Evolutionary conservation across 352 stramenopile species (phyloP).

Genomic region (Elongisporangium undulatum): DNA sequence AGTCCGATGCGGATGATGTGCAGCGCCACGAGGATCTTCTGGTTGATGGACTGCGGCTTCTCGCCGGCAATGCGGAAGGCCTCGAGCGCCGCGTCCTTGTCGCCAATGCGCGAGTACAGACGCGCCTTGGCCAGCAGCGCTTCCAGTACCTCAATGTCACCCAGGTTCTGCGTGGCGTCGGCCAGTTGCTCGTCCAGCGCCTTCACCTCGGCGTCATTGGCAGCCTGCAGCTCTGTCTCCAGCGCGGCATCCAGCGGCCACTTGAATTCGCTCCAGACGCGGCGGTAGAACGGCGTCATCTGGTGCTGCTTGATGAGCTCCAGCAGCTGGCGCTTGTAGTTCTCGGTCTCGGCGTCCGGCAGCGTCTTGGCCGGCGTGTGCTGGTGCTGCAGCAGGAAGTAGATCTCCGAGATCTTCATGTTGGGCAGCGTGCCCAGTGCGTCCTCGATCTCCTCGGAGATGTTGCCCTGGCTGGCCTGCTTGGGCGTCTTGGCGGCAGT

Average conservation of each 20-base stretch:
- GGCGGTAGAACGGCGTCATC: conserved; percentile 81
- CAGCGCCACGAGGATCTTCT: conserved; percentile 97
- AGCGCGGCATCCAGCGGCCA: conserved; percentile 61
- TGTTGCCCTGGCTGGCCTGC: conserved; percentile 74
- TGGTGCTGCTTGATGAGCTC: conserved; percentile 55
- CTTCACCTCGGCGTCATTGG: conserved; percentile 69
- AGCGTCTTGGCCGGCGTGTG: conserved; percentile 34
- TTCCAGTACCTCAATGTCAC: conserved; percentile 98
- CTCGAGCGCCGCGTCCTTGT: conserved; percentile 89
- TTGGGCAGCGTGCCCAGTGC: conserved; percentile 71
- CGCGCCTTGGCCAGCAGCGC: conserved; percentile 90
- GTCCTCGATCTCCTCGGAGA: conserved; percentile 86
- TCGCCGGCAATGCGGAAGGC: conserved; percentile 90
- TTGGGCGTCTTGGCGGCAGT: conserved; percentile 25
- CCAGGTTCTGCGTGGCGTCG: conserved; percentile 94
- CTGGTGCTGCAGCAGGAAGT: conserved; percentile 79
- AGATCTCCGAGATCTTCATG: conserved; percentile 70
- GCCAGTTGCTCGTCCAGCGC: conserved; percentile 83
- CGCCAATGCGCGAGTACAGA: conserved; percentile 92
- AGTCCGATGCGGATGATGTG: conserved; percentile 89
- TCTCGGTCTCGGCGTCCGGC: conserved; percentile 17
- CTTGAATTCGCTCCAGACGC: conserved; percentile 62
- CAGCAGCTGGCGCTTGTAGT: conserved; percentile 48
- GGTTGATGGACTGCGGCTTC: conserved; percentile 95
- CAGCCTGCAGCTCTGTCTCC: conserved; percentile 42